These are phyloP conservation scores for Sclerotinia trifoliorum DNA, from an alignment of 2,329 filamentous ascomycete genomes.

Conservation along the genomic window DNA sequence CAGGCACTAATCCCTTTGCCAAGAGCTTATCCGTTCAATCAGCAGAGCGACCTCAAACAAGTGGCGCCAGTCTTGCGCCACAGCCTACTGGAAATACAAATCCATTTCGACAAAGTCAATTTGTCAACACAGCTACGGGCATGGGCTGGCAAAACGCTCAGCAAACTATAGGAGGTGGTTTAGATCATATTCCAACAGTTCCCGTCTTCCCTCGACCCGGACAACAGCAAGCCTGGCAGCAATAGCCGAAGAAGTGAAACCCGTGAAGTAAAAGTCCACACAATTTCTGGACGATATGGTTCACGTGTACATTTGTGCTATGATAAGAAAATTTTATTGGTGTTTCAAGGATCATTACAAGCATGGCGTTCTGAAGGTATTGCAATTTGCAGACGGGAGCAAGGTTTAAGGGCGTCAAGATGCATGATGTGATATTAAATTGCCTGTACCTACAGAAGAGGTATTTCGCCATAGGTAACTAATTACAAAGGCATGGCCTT, in stretches of 20 bases:
- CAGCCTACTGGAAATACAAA: constrained; percentile 89
- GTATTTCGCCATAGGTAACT: constrained; percentile 26
- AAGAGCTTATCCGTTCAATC: constrained; percentile 44
- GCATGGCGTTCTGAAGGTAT: constrained; percentile 38
- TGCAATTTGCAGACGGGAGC: constrained; percentile 20
- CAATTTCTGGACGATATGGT: constrained; percentile 15
- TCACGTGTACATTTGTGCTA: constrained; percentile 12
- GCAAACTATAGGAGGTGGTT: constrained; percentile 74
- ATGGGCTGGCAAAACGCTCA: constrained; percentile 82
- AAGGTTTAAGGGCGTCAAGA: constrained; percentile 29
- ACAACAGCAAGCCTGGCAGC: constrained; percentile 60
- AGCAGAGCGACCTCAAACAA: constrained; percentile 35
- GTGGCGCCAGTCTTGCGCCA: constrained; percentile 53
- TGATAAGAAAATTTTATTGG: constrained; percentile 14
- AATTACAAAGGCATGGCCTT: constrained; percentile 20
- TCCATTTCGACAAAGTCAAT: constrained; percentile 87
- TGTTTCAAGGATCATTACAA: constrained; percentile 29
- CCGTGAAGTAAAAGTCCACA: background rate
- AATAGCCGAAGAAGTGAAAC: constrained; percentile 25
- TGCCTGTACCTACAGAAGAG: constrained; percentile 19
- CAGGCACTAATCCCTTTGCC: constrained; percentile 71
- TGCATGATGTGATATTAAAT: constrained; percentile 34
- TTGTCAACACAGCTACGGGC: constrained; percentile 85
- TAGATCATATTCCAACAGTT: constrained; percentile 76
- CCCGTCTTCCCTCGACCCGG: constrained; percentile 83